Evolutionary conservation across 2,329 filamentous ascomycete genomes (phyloP).

Genomic region (Ceratocystis albifundus): DNA sequence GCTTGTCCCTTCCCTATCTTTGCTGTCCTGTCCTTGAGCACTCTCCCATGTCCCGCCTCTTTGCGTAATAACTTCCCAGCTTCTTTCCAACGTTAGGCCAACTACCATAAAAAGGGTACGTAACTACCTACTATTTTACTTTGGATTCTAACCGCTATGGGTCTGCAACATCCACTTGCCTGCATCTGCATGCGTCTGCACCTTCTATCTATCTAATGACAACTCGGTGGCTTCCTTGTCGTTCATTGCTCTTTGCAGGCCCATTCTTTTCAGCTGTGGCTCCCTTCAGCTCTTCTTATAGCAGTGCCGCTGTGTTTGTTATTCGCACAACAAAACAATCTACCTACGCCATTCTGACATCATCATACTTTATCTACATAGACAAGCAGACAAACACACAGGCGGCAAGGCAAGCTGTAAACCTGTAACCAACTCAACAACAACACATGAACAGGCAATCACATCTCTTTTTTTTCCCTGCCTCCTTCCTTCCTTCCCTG

Average conservation of each 20-base stretch:
- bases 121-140: neutral
- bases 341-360: too few relatives aligned
- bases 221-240: neutral
- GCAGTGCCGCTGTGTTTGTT: too few relatives aligned
- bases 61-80: too few relatives aligned
- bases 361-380: neutral
- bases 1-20: neutral
- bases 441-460: neutral
- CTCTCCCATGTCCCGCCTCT: too few relatives aligned
- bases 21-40: neutral
- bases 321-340: too few relatives aligned
- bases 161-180: neutral
- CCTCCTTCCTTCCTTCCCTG: constrained; percentile 7
- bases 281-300: too few relatives aligned
- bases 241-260: neutral
- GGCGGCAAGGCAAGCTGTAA: too few relatives aligned
- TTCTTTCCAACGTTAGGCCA: neutral
- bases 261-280: neutral
- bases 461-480: neutral
- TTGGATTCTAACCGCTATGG: neutral
- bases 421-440: neutral
- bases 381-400: neutral
- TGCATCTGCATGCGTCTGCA: constrained; percentile 2
- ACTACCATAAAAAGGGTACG: neutral
- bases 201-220: neutral